A percentile compares a stretch with the other conserved stretches of the same genome.
Conservation (phyloP, 768 basidiomycete species). For the Macrolepiota fuliginosa region DNA sequence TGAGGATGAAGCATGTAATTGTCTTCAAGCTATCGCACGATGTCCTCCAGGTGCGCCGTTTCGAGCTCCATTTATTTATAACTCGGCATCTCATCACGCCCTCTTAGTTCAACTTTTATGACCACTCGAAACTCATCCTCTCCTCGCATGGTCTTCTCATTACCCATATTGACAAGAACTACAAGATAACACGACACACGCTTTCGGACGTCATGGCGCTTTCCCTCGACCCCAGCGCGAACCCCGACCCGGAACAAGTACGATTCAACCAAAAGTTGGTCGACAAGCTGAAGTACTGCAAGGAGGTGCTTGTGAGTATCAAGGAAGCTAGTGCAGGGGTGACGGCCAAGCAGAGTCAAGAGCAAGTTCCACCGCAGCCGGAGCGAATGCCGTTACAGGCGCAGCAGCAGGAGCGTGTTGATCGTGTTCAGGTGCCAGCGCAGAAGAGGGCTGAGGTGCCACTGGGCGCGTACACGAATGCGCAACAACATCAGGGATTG, state of each 20-base stretch:
- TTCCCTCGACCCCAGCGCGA: slow-evolving; percentile 33
- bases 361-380: not conserved
- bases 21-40: slow-evolving; percentile 97
- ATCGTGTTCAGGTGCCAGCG: not conserved
- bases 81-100: not conserved
- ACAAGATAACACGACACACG: slow-evolving; percentile 70
- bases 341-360: slow-evolving; percentile 10
- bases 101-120: slow-evolving; percentile 94
- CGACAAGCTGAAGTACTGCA: slow-evolving; percentile 84
- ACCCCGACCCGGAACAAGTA: slow-evolving; percentile 48
- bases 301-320: slow-evolving; percentile 77
- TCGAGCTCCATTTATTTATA: not conserved
- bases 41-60: slow-evolving; percentile 76
- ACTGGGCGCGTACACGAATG: not conserved
- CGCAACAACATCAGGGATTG: slow-evolving; percentile 11
- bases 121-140: slow-evolving; percentile 93
- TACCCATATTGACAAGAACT: slow-evolving; percentile 90
- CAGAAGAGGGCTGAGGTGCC: slow-evolving; percentile 6
- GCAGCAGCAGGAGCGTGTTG: not conserved
- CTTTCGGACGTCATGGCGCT: slow-evolving; percentile 68
- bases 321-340: slow-evolving; percentile 47
- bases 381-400: not conserved
- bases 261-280: slow-evolving; percentile 65
- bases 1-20: slow-evolving; percentile 96
- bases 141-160: slow-evolving; percentile 76